Percentiles rank a stretch among this genome's conserved stretches.
Evolutionary conservation across 441 rosid species (phyloP).

Genomic region (Arabidopsis hybrid): DNA sequence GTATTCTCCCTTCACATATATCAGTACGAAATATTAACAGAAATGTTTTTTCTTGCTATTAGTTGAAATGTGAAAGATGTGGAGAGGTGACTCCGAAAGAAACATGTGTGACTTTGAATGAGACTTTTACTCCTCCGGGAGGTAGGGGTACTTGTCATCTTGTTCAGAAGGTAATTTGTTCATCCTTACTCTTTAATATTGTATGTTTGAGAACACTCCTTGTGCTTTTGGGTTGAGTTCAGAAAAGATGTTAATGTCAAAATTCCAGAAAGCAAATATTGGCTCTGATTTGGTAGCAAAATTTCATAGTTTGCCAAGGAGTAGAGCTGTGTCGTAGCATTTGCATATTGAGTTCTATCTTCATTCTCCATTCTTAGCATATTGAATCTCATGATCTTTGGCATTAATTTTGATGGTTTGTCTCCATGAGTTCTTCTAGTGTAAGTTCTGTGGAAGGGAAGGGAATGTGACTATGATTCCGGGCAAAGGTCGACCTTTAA

Average conservation of each 20-base stretch:
- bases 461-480: conserved; percentile 85
- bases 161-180: conserved; percentile 70
- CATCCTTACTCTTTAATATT: conserved; percentile 5
- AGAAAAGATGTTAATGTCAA: background rate
- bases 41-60: background rate
- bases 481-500: conserved; percentile 72
- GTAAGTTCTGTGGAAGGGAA: conserved; percentile 88
- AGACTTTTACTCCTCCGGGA: conserved; percentile 58
- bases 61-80: conserved; percentile 85
- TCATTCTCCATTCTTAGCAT: background rate
- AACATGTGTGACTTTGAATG: conserved; percentile 75
- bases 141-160: conserved; percentile 75
- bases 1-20: background rate
- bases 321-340: conserved; percentile 3
- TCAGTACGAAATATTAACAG: background rate
- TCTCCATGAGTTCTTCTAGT: conserved; percentile 47
- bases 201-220: background rate
- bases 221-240: background rate
- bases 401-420: conserved; percentile 8
- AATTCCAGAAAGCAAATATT: background rate
- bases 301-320: background rate
- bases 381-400: background rate
- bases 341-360: conserved; percentile 1
- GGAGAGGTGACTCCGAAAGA: conserved; percentile 88
- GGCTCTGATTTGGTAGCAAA: background rate